Conservation (phyloP, 768 basidiomycete species). For the Kondoa subrosea region DNA sequence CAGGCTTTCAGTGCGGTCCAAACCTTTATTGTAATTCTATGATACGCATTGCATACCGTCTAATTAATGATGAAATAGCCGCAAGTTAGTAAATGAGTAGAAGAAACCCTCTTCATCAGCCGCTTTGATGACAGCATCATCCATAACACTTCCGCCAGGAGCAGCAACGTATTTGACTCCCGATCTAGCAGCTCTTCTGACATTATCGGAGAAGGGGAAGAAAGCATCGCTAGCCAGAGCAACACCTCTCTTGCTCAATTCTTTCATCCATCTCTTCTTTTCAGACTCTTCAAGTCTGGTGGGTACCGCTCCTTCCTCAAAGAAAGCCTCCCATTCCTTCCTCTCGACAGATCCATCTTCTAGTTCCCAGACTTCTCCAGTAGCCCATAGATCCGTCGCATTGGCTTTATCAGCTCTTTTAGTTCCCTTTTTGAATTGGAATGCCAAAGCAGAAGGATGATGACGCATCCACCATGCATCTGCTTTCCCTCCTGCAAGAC, state of each 20-base stretch:
- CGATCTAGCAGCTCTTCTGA: slow-evolving; percentile 76
- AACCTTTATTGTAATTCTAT: neutral
- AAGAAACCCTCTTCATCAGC: slow-evolving; percentile 85
- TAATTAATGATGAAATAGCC: slow-evolving; percentile 69
- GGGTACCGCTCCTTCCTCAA: slow-evolving; percentile 47
- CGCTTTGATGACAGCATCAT: slow-evolving; percentile 84
- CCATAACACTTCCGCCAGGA: slow-evolving; percentile 81
- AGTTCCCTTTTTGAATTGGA: slow-evolving; percentile 92
- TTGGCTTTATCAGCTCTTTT: slow-evolving; percentile 98
- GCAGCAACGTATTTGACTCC: slow-evolving; percentile 74
- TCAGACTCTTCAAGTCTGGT: slow-evolving; percentile 50
- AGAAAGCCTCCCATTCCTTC: slow-evolving; percentile 74
- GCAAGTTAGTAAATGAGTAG: slow-evolving; percentile 70
- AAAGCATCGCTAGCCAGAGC: slow-evolving; percentile 93
- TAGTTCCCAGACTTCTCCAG: slow-evolving; percentile 44
- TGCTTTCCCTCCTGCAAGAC: slow-evolving; percentile 92
- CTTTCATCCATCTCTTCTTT: slow-evolving; percentile 51
- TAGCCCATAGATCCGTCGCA: slow-evolving; percentile 90
- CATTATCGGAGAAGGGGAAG: slow-evolving; percentile 99
- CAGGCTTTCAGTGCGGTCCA: too few relatives aligned
- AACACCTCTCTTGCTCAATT: slow-evolving; percentile 54
- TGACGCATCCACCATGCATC: slow-evolving; percentile 99
- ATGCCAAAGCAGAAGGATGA: slow-evolving; percentile 74
- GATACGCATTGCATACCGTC: neutral
- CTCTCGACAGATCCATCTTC: slow-evolving; percentile 49